phyloP scores from a whole-genome alignment of 1,284 basidiomycete genomes.

The Violaceomyces palustris region DNA sequence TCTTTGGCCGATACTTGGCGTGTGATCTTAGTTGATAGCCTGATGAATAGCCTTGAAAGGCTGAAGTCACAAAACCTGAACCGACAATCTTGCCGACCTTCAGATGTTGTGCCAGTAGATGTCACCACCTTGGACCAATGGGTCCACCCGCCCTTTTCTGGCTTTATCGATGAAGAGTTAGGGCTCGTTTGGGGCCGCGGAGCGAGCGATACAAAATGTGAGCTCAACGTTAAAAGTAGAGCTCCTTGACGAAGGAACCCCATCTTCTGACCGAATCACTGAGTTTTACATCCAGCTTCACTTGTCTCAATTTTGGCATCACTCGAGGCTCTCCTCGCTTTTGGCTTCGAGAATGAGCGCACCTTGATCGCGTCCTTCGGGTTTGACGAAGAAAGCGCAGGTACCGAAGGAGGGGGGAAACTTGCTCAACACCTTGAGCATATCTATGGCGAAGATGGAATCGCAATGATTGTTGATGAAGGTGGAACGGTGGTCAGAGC shows the following conservation, averaged over 20 bases:
- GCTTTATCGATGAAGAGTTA: slow-evolving; percentile 54
- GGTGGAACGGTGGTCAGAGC: slow-evolving; percentile 27
- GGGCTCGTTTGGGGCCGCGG: slow-evolving; percentile 58
- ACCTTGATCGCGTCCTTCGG: slow-evolving; percentile 63
- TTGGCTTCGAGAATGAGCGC: slow-evolving; percentile 53
- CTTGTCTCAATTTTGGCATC: slow-evolving; percentile 56
- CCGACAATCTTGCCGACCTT: no score
- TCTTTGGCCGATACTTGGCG: no score
- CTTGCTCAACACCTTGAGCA: slow-evolving; percentile 23
- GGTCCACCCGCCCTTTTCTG: slow-evolving; percentile 58
- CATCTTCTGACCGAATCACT: slow-evolving; percentile 1
- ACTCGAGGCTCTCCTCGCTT: slow-evolving; percentile 56
- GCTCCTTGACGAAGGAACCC: background rate
- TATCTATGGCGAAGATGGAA: slow-evolving; percentile 29
- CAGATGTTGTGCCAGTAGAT: slow-evolving; percentile 60
- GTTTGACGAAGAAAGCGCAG: slow-evolving; percentile 63
- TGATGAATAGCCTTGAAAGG: no score
- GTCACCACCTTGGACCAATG: slow-evolving; percentile 56
- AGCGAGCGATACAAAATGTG: slow-evolving; percentile 53
- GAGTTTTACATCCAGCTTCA: slow-evolving; percentile 24
- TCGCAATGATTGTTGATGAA: slow-evolving; percentile 46
- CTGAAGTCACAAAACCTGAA: no score
- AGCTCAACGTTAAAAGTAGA: slow-evolving; percentile 53
- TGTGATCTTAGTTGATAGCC: no score
- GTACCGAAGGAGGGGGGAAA: slow-evolving; percentile 39